phyloP scores from a whole-genome alignment of 768 basidiomycete species.

The Naganishia randhawae region DNA sequence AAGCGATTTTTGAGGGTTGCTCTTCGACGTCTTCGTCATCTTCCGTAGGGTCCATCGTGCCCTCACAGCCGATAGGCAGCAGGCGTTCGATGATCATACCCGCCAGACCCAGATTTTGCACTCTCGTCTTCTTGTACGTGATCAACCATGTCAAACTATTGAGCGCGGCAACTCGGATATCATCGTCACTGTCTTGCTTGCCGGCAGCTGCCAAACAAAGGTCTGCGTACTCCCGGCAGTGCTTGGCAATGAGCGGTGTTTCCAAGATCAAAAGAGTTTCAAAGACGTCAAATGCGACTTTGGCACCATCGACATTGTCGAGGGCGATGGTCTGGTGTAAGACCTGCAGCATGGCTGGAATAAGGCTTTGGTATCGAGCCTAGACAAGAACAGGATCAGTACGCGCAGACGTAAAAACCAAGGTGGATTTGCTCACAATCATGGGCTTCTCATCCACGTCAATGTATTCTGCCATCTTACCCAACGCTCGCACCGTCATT shows the following conservation, averaged over 20 bases:
- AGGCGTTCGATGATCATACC: constrained; percentile 81
- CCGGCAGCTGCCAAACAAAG: constrained; percentile 82
- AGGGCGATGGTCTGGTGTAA: constrained; percentile 76
- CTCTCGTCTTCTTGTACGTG: constrained; percentile 96
- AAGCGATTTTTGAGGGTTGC: constrained; percentile 56
- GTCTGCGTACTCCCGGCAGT: constrained; percentile 77
- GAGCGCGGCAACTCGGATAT: constrained; percentile 81
- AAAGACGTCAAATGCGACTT: constrained; percentile 89
- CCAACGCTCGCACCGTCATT: constrained; percentile 84
- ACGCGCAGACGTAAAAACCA: not conserved
- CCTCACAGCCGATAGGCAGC: constrained; percentile 89
- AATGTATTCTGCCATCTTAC: constrained; percentile 88
- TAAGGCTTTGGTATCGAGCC: constrained; percentile 61
- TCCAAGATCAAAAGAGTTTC: constrained; percentile 95
- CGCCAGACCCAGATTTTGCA: constrained; percentile 80
- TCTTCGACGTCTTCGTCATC: constrained; percentile 54
- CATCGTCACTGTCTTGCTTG: constrained; percentile 69
- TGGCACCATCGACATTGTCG: constrained; percentile 73
- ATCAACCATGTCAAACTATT: constrained; percentile 96
- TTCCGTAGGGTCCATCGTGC: constrained; percentile 86
- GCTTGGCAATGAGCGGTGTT: constrained; percentile 83
- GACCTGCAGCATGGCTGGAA: constrained; percentile 83
- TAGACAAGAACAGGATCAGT: constrained; percentile 9
- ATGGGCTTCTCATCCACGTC: constrained; percentile 80
- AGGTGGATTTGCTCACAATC: constrained; percentile 59